These are phyloP conservation scores for Neofusicoccum sp. DNA, from an alignment of 2,329 filamentous ascomycete genomes.

Conservation along the genomic window DNA sequence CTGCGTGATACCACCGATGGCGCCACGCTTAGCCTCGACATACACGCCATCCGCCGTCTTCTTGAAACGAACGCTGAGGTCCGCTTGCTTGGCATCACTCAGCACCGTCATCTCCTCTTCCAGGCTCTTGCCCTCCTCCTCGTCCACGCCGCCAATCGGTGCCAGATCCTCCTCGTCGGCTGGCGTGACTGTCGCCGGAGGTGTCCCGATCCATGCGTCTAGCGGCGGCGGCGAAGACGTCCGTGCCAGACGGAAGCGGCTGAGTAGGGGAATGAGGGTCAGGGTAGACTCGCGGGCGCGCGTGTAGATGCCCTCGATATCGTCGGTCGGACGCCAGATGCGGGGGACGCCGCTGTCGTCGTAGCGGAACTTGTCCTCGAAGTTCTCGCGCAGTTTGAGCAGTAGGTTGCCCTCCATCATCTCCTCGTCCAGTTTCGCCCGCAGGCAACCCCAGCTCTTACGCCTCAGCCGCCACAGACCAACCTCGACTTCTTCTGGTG, in stretches of 20 bases:
- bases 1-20: constrained; percentile 91
- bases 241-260: constrained; percentile 74
- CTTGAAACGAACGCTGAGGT: constrained; percentile 92
- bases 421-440: constrained; percentile 91
- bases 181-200: constrained; percentile 69
- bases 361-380: constrained; percentile 98
- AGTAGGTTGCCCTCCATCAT: constrained; percentile 97
- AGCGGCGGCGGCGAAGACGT: constrained; percentile 79
- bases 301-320: constrained; percentile 95
- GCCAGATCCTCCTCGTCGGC: constrained; percentile 87
- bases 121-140: constrained; percentile 88
- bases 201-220: constrained; percentile 75
- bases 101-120: constrained; percentile 98
- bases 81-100: constrained; percentile 83
- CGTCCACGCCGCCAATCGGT: constrained; percentile 90
- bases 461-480: constrained; percentile 88
- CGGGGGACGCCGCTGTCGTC: constrained; percentile 91
- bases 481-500: constrained; percentile 83
- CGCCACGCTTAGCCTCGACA: constrained; percentile 94
- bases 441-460: constrained; percentile 90
- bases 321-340: constrained; percentile 94
- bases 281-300: constrained; percentile 89
- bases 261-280: constrained; percentile 82
- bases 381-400: constrained; percentile 94
- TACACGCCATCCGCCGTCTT: constrained; percentile 98